phyloP scores from a whole-genome alignment of 1,284 basidiomycete genomes.

The Pseudozyma pruni region DNA sequence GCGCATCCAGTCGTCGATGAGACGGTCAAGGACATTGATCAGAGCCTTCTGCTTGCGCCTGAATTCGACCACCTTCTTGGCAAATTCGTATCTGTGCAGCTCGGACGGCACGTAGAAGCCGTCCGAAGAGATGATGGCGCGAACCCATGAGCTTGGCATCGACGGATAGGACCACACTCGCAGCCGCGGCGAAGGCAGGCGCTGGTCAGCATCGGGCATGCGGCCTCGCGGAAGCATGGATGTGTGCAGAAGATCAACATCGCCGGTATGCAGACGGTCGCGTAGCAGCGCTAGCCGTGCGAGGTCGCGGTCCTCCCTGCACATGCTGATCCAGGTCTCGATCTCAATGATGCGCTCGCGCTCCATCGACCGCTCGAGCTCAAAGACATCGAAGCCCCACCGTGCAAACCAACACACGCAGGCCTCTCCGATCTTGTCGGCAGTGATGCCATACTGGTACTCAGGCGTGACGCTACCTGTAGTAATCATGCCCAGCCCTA shows the following conservation, averaged over 20 bases:
- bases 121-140: conserved; percentile 80
- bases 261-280: conserved; percentile 41
- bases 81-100: conserved; percentile 81
- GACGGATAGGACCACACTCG: conserved; percentile 68
- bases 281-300: conserved; percentile 25
- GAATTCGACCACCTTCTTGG: conserved; percentile 79
- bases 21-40: conserved; percentile 37
- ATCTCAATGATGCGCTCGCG: conserved; percentile 39
- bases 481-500: not conserved
- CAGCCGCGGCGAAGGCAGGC: conserved; percentile 70
- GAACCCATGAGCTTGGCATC: conserved; percentile 78
- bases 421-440: conserved; percentile 89
- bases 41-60: conserved; percentile 71
- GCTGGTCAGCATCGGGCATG: conserved; percentile 43
- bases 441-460: conserved; percentile 74
- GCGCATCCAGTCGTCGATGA: conserved; percentile 39
- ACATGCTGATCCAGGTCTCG: conserved; percentile 38
- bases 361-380: conserved; percentile 73
- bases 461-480: conserved; percentile 9
- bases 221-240: conserved; percentile 47
- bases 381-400: conserved; percentile 83
- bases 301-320: conserved; percentile 28
- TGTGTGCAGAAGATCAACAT: conserved; percentile 43
- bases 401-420: conserved; percentile 86
- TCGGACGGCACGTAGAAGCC: conserved; percentile 83